phyloP scores from a whole-genome alignment of 169 alveolate species.

The Besnoitia besnoiti region DNA sequence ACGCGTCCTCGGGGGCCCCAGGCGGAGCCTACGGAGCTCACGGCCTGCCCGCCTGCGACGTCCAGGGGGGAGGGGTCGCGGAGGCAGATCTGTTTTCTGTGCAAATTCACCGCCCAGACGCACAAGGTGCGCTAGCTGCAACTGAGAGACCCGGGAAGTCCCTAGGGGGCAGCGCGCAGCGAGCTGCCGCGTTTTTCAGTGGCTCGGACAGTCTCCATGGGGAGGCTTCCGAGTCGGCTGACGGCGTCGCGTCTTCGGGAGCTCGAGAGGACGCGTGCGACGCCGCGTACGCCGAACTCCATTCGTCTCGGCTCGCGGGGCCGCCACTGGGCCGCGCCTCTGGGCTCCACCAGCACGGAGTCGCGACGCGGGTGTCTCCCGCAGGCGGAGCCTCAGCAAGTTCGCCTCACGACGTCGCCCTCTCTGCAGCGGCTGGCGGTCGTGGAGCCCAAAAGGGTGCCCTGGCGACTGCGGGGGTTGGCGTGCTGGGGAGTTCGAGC shows the following conservation, averaged over 20 bases:
- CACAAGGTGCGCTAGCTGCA: too few species aligned
- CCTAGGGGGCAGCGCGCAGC: too few species aligned
- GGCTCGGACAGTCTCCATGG: background rate
- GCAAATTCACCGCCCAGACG: background rate
- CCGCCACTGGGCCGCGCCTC: background rate
- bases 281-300: background rate
- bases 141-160: background rate
- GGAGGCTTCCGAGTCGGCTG: background rate
- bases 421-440: background rate
- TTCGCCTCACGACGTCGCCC: background rate
- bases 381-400: background rate
- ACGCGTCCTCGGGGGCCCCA: background rate
- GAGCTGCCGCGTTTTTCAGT: too few species aligned
- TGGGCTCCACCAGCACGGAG: background rate
- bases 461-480: background rate
- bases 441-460: background rate
- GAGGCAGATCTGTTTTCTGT: background rate
- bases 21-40: background rate
- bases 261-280: background rate
- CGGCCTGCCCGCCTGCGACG: background rate
- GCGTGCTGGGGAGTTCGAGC: background rate
- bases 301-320: background rate
- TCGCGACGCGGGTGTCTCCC: too few species aligned
- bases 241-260: background rate
- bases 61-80: background rate